A percentile compares a stretch with the other conserved stretches of the same genome.
These are phyloP conservation scores for Misopates orontium DNA, from an alignment of 257 asterid species.

Conservation along the genomic window DNA sequence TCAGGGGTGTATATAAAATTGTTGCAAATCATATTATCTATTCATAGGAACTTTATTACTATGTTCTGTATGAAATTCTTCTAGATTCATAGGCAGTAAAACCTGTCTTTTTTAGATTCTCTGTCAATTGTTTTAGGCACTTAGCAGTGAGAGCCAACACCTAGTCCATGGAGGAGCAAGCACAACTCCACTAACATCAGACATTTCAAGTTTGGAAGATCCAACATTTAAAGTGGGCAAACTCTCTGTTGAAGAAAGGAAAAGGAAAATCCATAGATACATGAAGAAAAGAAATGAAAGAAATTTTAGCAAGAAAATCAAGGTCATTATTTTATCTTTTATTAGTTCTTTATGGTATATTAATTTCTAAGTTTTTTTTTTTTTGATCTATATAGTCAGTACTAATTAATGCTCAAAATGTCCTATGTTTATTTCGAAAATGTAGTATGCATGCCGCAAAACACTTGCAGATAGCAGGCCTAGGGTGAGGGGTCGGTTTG, in stretches of 20 bases:
- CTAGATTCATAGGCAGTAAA: background rate
- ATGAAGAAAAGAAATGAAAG: conserved; percentile 86
- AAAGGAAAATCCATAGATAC: conserved; percentile 77
- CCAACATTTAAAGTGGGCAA: conserved; percentile 66
- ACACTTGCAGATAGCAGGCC: conserved; percentile 93
- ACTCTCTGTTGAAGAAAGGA: conserved; percentile 80
- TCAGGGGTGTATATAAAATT: too few species aligned
- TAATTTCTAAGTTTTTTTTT: background rate
- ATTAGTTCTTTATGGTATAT: too few species aligned
- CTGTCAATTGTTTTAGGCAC: conserved; percentile 37
- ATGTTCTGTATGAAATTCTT: background rate
- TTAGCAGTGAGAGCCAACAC: conserved; percentile 62
- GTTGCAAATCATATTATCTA: too few species aligned
- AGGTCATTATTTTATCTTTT: conserved; percentile 37
- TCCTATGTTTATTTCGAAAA: background rate
- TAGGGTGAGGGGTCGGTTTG: conserved; percentile 85
- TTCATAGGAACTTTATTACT: too few species aligned
- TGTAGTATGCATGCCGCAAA: conserved; percentile 91
- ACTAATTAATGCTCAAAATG: too few species aligned
- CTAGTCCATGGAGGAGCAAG: conserved; percentile 51
- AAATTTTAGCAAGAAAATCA: conserved; percentile 91
- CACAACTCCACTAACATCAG: conserved; percentile 59
- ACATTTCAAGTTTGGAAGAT: conserved; percentile 75
- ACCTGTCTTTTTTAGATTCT: background rate
- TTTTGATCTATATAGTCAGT: too few species aligned